Percentiles rank a stretch among this genome's conserved stretches.
These are phyloP conservation scores for Voacanga thouarsii DNA, from an alignment of 257 asterid genomes.

Conservation along the genomic window DNA sequence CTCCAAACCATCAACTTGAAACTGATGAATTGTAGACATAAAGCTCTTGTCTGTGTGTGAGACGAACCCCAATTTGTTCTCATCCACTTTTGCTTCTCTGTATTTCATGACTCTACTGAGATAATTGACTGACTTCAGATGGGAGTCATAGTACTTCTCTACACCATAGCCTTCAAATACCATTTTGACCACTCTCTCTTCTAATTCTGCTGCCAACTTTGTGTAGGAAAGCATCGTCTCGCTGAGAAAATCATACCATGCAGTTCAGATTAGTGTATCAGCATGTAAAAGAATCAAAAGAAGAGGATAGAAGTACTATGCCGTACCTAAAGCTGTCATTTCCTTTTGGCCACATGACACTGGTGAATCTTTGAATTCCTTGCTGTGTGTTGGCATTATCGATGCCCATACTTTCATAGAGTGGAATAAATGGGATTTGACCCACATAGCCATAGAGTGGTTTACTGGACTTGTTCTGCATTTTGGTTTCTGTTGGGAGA, in stretches of 20 bases:
- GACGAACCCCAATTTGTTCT: constrained; percentile 52
- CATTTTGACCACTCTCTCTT: constrained; percentile 49
- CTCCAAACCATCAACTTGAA: constrained; percentile 60
- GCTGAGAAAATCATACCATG: constrained; percentile 23
- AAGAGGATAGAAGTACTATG: neutral
- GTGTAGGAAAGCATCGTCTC: constrained; percentile 40
- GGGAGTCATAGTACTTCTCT: constrained; percentile 45
- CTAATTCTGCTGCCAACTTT: constrained; percentile 54
- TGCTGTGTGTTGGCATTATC: constrained; percentile 53
- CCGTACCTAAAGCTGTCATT: constrained; percentile 48
- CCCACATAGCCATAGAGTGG: constrained; percentile 81
- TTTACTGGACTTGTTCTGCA: constrained; percentile 56
- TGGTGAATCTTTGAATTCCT: constrained; percentile 44
- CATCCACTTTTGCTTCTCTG: constrained; percentile 35
- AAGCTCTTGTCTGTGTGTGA: constrained; percentile 77
- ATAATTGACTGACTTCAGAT: constrained; percentile 37
- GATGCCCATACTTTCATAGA: constrained; percentile 76
- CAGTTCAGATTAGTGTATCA: too few species aligned
- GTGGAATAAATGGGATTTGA: constrained; percentile 62
- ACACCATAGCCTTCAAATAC: constrained; percentile 66
- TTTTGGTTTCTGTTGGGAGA: constrained; percentile 58
- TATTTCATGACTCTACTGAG: constrained; percentile 64
- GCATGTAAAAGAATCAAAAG: too few species aligned
- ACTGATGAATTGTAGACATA: constrained; percentile 70
- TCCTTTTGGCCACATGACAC: constrained; percentile 73